Percentiles rank a stretch among this genome's conserved stretches.
Conservation (phyloP, 202 grass and related monocot genomes). For the Bolboschoenoplectus hybrid region DNA sequence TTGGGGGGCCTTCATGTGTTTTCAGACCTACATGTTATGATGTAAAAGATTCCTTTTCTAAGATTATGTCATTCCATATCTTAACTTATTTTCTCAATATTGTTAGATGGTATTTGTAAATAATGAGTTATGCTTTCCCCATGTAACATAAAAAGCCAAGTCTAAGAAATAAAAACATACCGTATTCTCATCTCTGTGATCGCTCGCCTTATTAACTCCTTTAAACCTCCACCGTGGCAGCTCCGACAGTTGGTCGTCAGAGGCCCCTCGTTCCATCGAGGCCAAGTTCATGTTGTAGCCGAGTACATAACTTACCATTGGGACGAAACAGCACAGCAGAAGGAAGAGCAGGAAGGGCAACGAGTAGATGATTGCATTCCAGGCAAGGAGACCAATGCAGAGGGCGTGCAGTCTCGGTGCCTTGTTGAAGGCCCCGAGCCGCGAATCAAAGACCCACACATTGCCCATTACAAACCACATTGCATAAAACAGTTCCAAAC, state of each 20-base stretch:
- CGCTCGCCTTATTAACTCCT: constrained; percentile 43
- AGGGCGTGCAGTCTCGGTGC: constrained; percentile 79
- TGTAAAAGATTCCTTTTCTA: not conserved
- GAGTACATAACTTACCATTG: constrained; percentile 64
- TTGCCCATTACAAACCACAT: constrained; percentile 99
- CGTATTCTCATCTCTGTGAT: constrained; percentile 45
- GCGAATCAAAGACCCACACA: constrained; percentile 96
- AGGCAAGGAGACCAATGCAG: constrained; percentile 74
- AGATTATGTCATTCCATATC: not conserved
- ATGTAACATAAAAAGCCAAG: not conserved
- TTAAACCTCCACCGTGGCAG: constrained; percentile 79
- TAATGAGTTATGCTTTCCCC: not conserved
- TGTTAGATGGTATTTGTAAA: not conserved
- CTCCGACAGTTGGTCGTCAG: constrained; percentile 78
- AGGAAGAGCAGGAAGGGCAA: constrained; percentile 96
- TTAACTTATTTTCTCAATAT: not conserved
- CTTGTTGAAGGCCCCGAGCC: constrained; percentile 64
- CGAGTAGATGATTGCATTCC: constrained; percentile 91
- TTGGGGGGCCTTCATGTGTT: not conserved
- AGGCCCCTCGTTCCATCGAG: constrained; percentile 67
- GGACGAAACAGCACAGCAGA: constrained; percentile 94
- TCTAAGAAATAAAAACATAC: constrained; percentile 36
- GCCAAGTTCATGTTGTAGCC: constrained; percentile 96
- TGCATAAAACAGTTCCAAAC: constrained; percentile 95
- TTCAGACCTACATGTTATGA: not conserved